Conservation (phyloP, 2,329 filamentous ascomycete genomes). For the Alternaria atra region DNA sequence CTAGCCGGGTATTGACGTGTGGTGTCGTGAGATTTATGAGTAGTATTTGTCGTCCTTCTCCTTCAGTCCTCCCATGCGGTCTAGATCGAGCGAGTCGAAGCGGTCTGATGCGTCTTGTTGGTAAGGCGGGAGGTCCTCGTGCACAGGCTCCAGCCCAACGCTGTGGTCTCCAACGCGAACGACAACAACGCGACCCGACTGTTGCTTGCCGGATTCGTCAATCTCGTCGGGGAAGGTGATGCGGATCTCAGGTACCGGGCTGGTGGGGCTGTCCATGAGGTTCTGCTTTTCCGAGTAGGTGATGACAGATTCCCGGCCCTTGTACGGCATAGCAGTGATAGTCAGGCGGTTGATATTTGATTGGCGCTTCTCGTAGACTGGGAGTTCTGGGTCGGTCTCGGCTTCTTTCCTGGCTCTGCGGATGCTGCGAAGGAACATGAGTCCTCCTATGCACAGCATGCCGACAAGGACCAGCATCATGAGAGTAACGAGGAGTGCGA, state of each 20-base stretch:
- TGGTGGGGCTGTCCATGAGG: constrained; percentile 79
- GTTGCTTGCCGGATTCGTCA: constrained; percentile 79
- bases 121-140: constrained; percentile 85
- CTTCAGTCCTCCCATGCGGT: constrained; percentile 91
- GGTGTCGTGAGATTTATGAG: constrained; percentile 28
- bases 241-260: constrained; percentile 90
- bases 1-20: constrained; percentile 27
- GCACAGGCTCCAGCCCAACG: constrained; percentile 86
- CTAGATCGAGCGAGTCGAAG: constrained; percentile 94
- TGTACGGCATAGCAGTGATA: constrained; percentile 55
- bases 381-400: constrained; percentile 63
- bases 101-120: constrained; percentile 79
- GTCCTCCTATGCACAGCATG: constrained; percentile 71
- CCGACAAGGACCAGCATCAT: constrained; percentile 79
- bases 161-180: constrained; percentile 89
- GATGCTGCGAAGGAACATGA: constrained; percentile 77
- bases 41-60: constrained; percentile 76
- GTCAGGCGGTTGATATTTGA: constrained; percentile 67
- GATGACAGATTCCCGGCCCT: constrained; percentile 72
- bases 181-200: constrained; percentile 87
- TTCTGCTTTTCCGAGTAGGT: constrained; percentile 82
- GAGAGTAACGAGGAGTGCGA: constrained; percentile 81
- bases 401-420: constrained; percentile 59
- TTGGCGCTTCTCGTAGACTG: constrained; percentile 70
- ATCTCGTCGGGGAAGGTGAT: constrained; percentile 98